Base-by-base conservation (phyloP, 2,329 filamentous ascomycete species). In the Nigrograna mackinnonii region DNA sequence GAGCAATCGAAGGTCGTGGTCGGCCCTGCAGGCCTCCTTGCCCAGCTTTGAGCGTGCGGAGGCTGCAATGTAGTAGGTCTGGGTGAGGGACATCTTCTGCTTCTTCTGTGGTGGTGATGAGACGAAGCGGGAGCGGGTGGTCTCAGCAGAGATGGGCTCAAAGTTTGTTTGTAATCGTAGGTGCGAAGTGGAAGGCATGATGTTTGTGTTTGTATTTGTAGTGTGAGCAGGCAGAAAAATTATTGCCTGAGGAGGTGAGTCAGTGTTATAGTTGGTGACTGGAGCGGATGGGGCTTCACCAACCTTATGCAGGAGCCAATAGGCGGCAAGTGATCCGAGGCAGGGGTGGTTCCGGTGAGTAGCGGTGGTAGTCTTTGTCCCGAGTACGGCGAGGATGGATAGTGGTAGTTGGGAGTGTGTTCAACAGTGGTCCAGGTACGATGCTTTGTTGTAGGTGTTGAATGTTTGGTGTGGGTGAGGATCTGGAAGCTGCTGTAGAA, bases 61-160 rank as follows among this genome's bases (percentile, higher is more conserved):
- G 80, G 96, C 91, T 69, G 94, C 94, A 62, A 97, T 87, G 78
- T 90, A 96, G 86, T 97, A 99, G 49, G 92, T 97, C 76, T 96
- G 91, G 20, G 92, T 95, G 77, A 97, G 87, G 70, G 88, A 95
- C 94, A 97, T 97, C 76, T 87, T 91, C 74, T 91, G 88, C 76
- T 87, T 76, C 70, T 76, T 76, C 50, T 70, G 67, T 43, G 73
- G 69, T 48, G 70, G 70, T 39, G 68, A 58, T 9, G 66, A 55
- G 62, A 71, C 48, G 58, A 70, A 67, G 67, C 68, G 55, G 38
- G 68, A 68, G 62, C 71, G 69, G 40, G 68, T 67, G 32, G 68
- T 71, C 62, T 73, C 66, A 41, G 70, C 70, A 32, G 64, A 62
- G 54, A 75, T 57, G 40, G 73, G 72, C 58, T 74, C 72, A 52